Evolutionary conservation across 1,284 basidiomycete species (phyloP).

Genomic region (Leccinum proximum): DNA sequence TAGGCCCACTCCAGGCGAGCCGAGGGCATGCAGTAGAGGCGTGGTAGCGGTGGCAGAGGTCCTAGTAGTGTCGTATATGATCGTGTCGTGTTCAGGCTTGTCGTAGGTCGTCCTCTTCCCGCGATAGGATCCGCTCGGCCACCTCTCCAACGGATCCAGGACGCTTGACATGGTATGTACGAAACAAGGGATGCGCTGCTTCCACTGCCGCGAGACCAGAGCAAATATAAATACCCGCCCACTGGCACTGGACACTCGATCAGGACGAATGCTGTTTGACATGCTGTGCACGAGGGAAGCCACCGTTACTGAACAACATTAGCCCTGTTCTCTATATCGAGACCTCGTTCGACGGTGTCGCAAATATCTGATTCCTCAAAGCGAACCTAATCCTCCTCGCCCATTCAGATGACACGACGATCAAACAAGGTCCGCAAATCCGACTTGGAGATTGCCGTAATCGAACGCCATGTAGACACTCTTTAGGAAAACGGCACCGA

Average conservation of each 20-base stretch:
- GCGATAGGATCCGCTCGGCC: too few species aligned
- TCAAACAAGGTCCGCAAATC: not conserved
- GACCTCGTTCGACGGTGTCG: not conserved
- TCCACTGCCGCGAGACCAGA: not conserved
- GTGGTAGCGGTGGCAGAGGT: too few species aligned
- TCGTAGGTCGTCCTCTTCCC: too few species aligned
- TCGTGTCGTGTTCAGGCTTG: too few species aligned
- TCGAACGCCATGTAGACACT: not conserved
- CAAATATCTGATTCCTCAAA: conserved; percentile 16
- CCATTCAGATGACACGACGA: conserved; percentile 39
- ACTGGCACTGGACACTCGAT: not conserved
- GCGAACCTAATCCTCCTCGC: conserved; percentile 36
- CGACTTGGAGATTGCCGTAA: not conserved
- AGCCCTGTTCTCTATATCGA: too few species aligned
- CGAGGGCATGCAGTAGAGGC: too few species aligned
- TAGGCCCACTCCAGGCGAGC: too few species aligned
- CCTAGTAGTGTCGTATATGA: too few species aligned
- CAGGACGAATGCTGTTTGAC: not conserved
- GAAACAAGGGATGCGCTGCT: not conserved
- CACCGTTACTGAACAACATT: too few species aligned
- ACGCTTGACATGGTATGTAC: not conserved
- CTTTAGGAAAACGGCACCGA: not conserved
- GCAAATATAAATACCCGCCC: not conserved
- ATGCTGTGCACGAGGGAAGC: not conserved
- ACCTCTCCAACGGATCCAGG: not conserved